Evolutionary conservation across 2,329 filamentous ascomycete genomes (phyloP).

Genomic region (Blastomyces silverae): DNA sequence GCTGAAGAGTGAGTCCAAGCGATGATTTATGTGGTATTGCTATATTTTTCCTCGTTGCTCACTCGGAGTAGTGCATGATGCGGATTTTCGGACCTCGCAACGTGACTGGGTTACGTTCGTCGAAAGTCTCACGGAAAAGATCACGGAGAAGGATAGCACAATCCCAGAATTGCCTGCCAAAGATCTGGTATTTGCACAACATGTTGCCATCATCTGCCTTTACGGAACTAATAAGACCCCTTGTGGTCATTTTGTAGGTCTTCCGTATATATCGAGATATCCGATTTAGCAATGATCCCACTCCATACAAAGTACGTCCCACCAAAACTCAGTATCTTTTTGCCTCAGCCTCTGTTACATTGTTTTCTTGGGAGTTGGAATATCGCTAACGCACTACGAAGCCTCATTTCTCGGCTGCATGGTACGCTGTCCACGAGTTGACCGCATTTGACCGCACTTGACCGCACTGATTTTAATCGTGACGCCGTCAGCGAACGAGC

Average conservation of each 20-base stretch:
- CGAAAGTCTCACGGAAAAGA: slow-evolving; percentile 60
- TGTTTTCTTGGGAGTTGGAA: neutral
- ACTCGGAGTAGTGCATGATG: slow-evolving; percentile 59
- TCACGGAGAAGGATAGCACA: slow-evolving; percentile 68
- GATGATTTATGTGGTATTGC: neutral
- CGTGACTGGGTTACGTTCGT: slow-evolving; percentile 79
- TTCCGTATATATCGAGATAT: slow-evolving; percentile 85
- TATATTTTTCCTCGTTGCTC: slow-evolving; percentile 4
- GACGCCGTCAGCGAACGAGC: slow-evolving; percentile 16
- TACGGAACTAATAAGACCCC: slow-evolving; percentile 16
- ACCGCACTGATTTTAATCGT: neutral
- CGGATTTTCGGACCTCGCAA: slow-evolving; percentile 68
- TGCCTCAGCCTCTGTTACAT: neutral
- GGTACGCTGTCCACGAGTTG: slow-evolving; percentile 42
- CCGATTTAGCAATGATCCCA: slow-evolving; percentile 74
- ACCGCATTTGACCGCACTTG: slow-evolving; percentile 14
- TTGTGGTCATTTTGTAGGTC: slow-evolving; percentile 41
- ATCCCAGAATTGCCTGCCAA: slow-evolving; percentile 80
- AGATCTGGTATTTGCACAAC: slow-evolving; percentile 53
- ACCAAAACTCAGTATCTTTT: neutral
- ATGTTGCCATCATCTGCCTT: slow-evolving; percentile 4
- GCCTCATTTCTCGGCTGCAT: slow-evolving; percentile 77
- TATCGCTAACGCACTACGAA: slow-evolving; percentile 34
- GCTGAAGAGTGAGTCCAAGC: slow-evolving; percentile 52
- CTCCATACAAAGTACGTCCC: slow-evolving; percentile 70